Base-by-base conservation (phyloP, 1,284 basidiomycete species). In the Irpex sp. region DNA sequence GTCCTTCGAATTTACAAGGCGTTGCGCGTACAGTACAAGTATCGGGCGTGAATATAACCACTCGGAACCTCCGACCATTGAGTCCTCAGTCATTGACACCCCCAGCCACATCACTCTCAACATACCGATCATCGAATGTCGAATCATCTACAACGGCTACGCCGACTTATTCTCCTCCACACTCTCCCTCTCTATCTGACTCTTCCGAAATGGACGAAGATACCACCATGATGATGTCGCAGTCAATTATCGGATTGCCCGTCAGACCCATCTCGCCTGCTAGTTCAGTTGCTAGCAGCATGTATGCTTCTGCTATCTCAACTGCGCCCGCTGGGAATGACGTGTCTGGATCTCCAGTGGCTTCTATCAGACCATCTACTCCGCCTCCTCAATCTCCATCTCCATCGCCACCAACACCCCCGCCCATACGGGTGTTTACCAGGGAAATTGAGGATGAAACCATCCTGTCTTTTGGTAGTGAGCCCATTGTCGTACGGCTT, bases 251-350 rank as follows among this genome's bases (percentile, higher is more conserved):
- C 5, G 80, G 77, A 52, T 78, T 93, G 48, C 77, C 78, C 26
- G 73, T 78, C 5, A 72, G 71, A 7, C 69, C 71, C 4, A 82
- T 62, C 77, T 85, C 82, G n/a, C 79, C 82, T 4, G 68, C 80
- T 26, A 79, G 77, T 56, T 71, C 74, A 17, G 68, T 74, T 9
- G 66, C 70, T 5, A 73, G 73, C 62, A 74, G 74, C 64, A 85
- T 93, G 81, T 93, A 92, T 72, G 82, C 91, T 68, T 93, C 91
- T 69, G 88, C 89, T 2, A 70, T 91, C 31, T 88, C 88, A 5
- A 49, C 44, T 26, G 5, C 49, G 37, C 55, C 38, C 37, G 6
- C 13, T 13, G n/a, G 21, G 38, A 38, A n/a, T 19, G 49, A 51
- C 11, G 17, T 51, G 19, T 36, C 37, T 9, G 49, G n/a, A 4